Evolutionary conservation across 2,329 filamentous ascomycete species (phyloP), one percentile per base, ranked within the genome.

Genomic region (Calycina marina): DNA sequence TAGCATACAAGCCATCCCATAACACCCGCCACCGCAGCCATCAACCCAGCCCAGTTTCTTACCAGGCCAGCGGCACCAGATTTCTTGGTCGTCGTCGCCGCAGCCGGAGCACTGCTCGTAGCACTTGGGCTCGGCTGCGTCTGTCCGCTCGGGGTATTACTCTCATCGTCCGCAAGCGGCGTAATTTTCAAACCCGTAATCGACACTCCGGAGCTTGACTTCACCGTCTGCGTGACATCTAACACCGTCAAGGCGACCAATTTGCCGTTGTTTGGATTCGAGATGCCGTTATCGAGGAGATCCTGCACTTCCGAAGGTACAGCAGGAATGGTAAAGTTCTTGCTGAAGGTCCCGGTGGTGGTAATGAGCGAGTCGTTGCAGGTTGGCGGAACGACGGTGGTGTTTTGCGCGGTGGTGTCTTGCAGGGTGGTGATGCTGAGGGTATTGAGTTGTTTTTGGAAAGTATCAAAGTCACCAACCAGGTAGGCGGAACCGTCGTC

Each of bases 251-350:
- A 67, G 2, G 59, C 45, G 15, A 79, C 66, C 32, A 93, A 56
- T 57, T 77, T 71, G 46, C 77, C 78, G 10, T 53, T 57, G 24
- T 74, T 72, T 35, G 73, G 68, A 41, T 69, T 69, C 30, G 56
- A 60, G 38, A 93, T 69, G 40, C 88, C 86, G 30, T 78, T 72
- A 43, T 81, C 63, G 51, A 94, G 88, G 48, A 93, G 64, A 28
- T 69, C 63, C 39, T 75, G 63, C 24, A 74, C 76, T 42, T 75
- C 79, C 4, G 68, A 61, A 9, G 84, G 84, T 4, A 72, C 63
- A 3, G 50, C 58, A 29, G 79, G 86, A 36, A 93, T 61, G 28
- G 75, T 77, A 61, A 93, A 96, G 63, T 83, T 78, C 54, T 61
- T 75, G 56, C 68, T 69, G 63, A 93, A 93, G 40, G 65, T 68